Evolutionary conservation across 2,329 filamentous ascomycete species (phyloP), one percentile per base, ranked within the genome.

Genomic region (Trichocomaceae sp.): DNA sequence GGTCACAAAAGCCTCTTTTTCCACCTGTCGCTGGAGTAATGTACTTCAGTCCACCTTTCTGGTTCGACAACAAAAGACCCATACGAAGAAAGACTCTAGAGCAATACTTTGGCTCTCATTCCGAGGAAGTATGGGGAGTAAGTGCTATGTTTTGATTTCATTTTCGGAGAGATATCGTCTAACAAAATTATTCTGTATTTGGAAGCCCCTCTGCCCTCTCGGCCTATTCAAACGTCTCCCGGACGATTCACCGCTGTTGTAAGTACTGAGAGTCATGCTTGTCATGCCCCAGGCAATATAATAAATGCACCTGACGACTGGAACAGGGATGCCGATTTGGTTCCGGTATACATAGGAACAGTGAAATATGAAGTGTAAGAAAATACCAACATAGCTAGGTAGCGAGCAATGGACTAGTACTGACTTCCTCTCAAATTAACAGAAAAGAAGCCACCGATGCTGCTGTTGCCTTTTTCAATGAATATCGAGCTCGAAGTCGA

Each of bases 351-450:
- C 23, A 29, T 46, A 8, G 42, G 42, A 10, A 22, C 20, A 3
- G 42, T 46, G n/a, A 46, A 46, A 46, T 46, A 17, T n/a, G 42
- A 46, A 17, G 42, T 46, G 42, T 46, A 46, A n/a, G 42, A 22
- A n/a, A 7, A 22, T 5, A 17, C 12, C 13, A 39, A 15, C 15
- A 10, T 37, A 12, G 3, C 33, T 13, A 37, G 9, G 13, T 12
- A 4, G n/a, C n/a, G n/a, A n/a, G n/a, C n/a, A n/a, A 19, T 3
- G n/a, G n/a, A 39, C 4, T 39, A n/a, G 37, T 39, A 15, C n/a
- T 39, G n/a, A 39, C n/a, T n/a, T 8, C 37, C 12, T 23, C 23
- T n/a, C n/a, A n/a, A 26, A 26, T 26, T 26, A 26, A 46, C 20
- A 46, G 42, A 46, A 46, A 46, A 46, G 42, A 46, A 23, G 20